phyloP scores from a whole-genome alignment of 345 rosid genomes.

The Rhodamnia argentea region DNA sequence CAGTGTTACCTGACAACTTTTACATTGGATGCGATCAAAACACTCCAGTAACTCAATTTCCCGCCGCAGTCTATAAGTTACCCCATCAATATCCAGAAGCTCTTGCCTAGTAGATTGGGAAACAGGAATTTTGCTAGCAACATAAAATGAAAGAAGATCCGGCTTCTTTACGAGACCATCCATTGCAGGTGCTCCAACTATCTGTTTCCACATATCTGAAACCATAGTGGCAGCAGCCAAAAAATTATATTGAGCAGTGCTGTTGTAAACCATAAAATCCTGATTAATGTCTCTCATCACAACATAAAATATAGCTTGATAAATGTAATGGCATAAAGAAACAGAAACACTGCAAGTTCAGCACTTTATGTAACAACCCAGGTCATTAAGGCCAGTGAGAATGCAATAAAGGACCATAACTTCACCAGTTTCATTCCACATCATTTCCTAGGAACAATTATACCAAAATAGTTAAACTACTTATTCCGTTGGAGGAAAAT shows the following conservation, averaged over 20 bases:
- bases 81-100: conserved; percentile 85
- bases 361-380: neutral
- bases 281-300: neutral
- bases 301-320: neutral
- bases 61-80: conserved; percentile 74
- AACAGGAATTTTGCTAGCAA: conserved; percentile 91
- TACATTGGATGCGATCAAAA: conserved; percentile 70
- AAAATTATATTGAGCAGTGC: too few species aligned
- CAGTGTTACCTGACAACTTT: conserved; percentile 55
- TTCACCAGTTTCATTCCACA: neutral
- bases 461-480: neutral
- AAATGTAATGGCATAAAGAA: neutral
- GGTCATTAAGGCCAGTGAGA: neutral
- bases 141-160: conserved; percentile 67
- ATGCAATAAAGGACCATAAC: neutral
- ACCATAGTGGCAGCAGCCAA: neutral
- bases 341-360: neutral
- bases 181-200: conserved; percentile 68
- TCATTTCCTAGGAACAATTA: neutral
- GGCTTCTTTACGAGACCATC: conserved; percentile 68
- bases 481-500: neutral
- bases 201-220: conserved; percentile 92
- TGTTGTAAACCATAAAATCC: too few species aligned
- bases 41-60: conserved; percentile 75
- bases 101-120: conserved; percentile 85